Base-by-base conservation (phyloP, 495 filamentous ascomycete genomes). In the Tuber indicum region DNA sequence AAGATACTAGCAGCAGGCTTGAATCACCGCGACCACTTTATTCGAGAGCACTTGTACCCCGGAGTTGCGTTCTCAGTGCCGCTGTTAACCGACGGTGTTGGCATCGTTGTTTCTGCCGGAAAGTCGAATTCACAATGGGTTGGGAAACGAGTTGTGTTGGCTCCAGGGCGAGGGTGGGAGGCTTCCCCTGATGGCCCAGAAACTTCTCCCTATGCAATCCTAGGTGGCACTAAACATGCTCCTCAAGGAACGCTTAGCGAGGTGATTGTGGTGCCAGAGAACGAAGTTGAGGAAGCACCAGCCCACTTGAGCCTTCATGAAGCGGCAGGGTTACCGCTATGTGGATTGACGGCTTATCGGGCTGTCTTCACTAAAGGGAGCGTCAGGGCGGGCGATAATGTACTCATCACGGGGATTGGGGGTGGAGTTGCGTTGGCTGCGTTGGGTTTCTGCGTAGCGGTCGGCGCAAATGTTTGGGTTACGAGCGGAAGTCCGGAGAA, bases 21-120 rank as follows among this genome's bases (percentile, higher is more conserved):
- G 74, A 98, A 97, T 86, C 94, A 97, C 86, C 92, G 93, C 74
- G 94, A 97, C 84, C 88, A 94, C 81, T 97, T 97, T 87, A 91
- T 96, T 84, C 92, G 94, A 75, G 93, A 95, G 83, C 91, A 94
- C 81, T 89, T 97, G 62, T 98, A 98, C 87, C 94, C 94, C 1
- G 90, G 88, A 72, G 89, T 92, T 76, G 90, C 92, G 23, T 97
- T 96, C 84, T 86, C 88, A 72, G 84, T 89, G 44, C 93, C 94
- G 0, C 85, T 97, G 42, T 87, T 95, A 43, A 89, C 93, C 58
- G 94, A 98, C 83, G 94, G 92, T 43, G 89, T 87, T 76, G 94
- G 93, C 43, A 84, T 87, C 47, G 92, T 97, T n/a, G 86, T 89
- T 49, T 84, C 86, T 10, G 86, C 89, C 42, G 91, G 92, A 39